Base-by-base conservation (phyloP, 495 filamentous ascomycete genomes). In the Penicillium atrosanguineum region DNA sequence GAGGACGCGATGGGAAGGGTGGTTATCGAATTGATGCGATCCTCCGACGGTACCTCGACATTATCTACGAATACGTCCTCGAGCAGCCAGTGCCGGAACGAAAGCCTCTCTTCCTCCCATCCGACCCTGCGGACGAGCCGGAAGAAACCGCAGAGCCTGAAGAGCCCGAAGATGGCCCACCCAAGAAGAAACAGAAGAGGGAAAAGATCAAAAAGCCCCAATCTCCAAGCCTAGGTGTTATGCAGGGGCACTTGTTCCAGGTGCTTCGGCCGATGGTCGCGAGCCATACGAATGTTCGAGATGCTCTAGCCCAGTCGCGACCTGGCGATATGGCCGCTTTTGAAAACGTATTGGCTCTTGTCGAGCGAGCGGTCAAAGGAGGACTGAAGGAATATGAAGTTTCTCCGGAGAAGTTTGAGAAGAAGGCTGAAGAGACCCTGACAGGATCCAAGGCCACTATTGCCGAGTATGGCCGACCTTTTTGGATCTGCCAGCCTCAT, bases 171-270 rank as follows among this genome's bases (percentile, higher is more conserved):
- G 75, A 70, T 0, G 68, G 75, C 12, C 78, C 77, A 9, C 73
- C 71, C 6, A 65, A 66, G 37, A 92, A 93, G 69, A 88, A 84
- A 62, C 83, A 83, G 56, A 85, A 83, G 63, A 73, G 77, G 19
- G 66, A 73, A 38, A 79, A 78, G 62, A 57, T 70, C 29, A 75
- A 82, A 57, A 72, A 69, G 45, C 52, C 65, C 23, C 71, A 71
- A 14, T 85, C 86, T 25, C 83, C 91, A 7, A 97, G 90, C 60
- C 74, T 95, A 21, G 75, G 81, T n/a, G 83, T 83, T 28, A 88
- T 99, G 76, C 93, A 96, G 65, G 81, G 88, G 4, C 94, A 99
- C 70, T 80, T 96, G 34, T 99, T 99, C 76, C 87, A 95, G 64
- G 79, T 99, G 21, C 83, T 96, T 8, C 84, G 93, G 5, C 80